Percentiles rank a stretch among this genome's conserved stretches.
These are phyloP conservation scores for Lachancea thermotolerans DNA, from an alignment of 805 yeast genomes.

Conservation along the genomic window DNA sequence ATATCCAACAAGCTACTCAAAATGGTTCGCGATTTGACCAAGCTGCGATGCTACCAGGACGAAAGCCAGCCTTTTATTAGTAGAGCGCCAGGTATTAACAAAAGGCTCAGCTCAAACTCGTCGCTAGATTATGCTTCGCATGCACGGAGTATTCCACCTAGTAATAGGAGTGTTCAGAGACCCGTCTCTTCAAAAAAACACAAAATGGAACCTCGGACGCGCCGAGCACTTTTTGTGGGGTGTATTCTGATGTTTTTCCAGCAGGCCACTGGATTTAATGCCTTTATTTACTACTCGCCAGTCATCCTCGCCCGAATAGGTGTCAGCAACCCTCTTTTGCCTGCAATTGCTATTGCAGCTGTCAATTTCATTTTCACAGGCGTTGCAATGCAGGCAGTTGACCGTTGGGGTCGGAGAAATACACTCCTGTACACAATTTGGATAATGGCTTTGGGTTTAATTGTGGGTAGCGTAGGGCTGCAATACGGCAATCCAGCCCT, in stretches of 20 bases:
- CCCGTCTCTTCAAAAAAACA: slow-evolving; percentile 4
- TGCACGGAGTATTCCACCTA: neutral
- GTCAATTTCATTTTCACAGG: slow-evolving; percentile 52
- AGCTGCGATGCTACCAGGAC: slow-evolving; percentile 29
- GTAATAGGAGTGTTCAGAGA: neutral
- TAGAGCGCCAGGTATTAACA: slow-evolving; percentile 30
- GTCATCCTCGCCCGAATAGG: slow-evolving; percentile 49
- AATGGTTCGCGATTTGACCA: slow-evolving; percentile 40
- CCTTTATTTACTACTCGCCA: slow-evolving; percentile 57
- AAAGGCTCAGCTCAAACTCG: slow-evolving; percentile 3
- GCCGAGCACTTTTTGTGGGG: slow-evolving; percentile 40
- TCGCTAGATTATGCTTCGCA: slow-evolving; percentile 2
- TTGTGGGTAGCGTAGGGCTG: slow-evolving; percentile 30
- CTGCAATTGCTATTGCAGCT: slow-evolving; percentile 48
- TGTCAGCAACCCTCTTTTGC: slow-evolving; percentile 45
- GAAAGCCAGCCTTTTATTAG: slow-evolving; percentile 22
- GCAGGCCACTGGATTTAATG: slow-evolving; percentile 56
- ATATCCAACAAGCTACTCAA: slow-evolving; percentile 41
- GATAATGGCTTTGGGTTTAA: slow-evolving; percentile 34
- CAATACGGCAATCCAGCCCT: slow-evolving; percentile 13
- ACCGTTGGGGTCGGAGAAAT: slow-evolving; percentile 41
- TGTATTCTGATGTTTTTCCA: slow-evolving; percentile 50
- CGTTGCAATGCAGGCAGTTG: slow-evolving; percentile 45
- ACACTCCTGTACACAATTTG: slow-evolving; percentile 39
- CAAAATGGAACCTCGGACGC: slow-evolving; percentile 30